These are phyloP conservation scores for Yarrowia keelungensis DNA, from an alignment of 805 yeast genomes.

Conservation along the genomic window DNA sequence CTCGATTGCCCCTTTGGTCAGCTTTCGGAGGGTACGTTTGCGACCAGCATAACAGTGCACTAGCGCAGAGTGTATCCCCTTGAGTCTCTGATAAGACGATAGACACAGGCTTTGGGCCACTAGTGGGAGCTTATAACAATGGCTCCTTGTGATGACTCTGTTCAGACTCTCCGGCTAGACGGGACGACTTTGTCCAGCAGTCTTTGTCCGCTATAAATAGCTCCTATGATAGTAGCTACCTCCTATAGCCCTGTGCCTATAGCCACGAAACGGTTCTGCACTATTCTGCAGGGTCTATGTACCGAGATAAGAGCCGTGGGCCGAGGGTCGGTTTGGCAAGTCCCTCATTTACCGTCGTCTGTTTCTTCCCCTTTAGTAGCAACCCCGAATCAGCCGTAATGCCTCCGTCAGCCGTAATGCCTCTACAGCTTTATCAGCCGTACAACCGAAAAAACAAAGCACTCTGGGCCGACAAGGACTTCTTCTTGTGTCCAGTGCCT, in stretches of 20 bases:
- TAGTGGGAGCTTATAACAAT: background rate
- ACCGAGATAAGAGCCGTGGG: no score
- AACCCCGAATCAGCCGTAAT: no score
- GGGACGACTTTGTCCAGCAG: no score
- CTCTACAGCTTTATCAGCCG: conserved; percentile 3
- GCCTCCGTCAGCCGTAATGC: background rate
- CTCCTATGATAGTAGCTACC: no score
- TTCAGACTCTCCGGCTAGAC: background rate
- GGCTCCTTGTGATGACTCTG: background rate
- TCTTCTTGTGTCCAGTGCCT: no score
- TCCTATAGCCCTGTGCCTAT: no score
- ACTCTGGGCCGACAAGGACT: no score
- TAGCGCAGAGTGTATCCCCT: background rate
- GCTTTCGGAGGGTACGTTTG: background rate
- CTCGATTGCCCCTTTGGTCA: conserved; percentile 7
- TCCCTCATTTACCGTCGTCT: background rate
- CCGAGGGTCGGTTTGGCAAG: no score
- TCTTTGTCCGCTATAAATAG: background rate
- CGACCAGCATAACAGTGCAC: background rate
- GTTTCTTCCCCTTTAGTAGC: background rate
- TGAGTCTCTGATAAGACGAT: background rate
- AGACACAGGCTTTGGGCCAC: background rate
- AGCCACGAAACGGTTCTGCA: no score
- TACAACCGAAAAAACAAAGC: conserved; percentile 20
- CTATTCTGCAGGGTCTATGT: no score